phyloP scores from a whole-genome alignment of 2,329 filamentous ascomycete species.

The Pyrenophora tritici-repentis region DNA sequence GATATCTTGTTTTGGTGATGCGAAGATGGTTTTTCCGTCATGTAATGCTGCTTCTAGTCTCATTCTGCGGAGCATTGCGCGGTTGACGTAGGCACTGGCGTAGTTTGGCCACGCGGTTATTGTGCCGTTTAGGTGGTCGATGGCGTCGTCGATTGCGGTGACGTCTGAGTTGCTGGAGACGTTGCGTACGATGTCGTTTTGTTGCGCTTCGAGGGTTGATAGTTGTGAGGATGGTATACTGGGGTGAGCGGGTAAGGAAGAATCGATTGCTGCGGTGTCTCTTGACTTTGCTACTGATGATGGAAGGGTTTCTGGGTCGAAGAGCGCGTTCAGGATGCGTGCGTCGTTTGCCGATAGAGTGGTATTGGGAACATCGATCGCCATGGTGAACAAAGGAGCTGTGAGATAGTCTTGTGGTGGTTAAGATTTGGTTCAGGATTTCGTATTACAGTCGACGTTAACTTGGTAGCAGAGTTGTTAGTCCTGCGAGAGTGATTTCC shows the following conservation, averaged over 20 bases:
- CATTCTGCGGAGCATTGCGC: constrained; percentile 69
- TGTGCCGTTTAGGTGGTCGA: constrained; percentile 57
- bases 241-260: constrained; percentile 49
- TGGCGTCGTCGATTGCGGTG: constrained; percentile 22
- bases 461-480: not conserved
- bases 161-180: constrained; percentile 22
- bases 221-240: constrained; percentile 46
- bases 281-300: constrained; percentile 57
- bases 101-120: constrained; percentile 66
- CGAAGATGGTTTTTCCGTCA: constrained; percentile 20
- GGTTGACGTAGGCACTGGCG: constrained; percentile 75
- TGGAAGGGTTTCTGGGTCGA: constrained; percentile 49
- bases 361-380: constrained; percentile 53
- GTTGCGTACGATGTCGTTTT: constrained; percentile 52
- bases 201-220: constrained; percentile 47
- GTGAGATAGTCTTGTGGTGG: not conserved
- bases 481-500: not conserved
- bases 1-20: constrained; percentile 11
- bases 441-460: not conserved
- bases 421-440: too few relatives aligned
- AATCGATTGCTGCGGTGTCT: constrained; percentile 51
- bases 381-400: constrained; percentile 19
- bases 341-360: constrained; percentile 44
- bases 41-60: constrained; percentile 52
- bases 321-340: constrained; percentile 46